These are phyloP conservation scores for Jamesozyma gamospora DNA, from an alignment of 805 yeast species.

Conservation along the genomic window DNA sequence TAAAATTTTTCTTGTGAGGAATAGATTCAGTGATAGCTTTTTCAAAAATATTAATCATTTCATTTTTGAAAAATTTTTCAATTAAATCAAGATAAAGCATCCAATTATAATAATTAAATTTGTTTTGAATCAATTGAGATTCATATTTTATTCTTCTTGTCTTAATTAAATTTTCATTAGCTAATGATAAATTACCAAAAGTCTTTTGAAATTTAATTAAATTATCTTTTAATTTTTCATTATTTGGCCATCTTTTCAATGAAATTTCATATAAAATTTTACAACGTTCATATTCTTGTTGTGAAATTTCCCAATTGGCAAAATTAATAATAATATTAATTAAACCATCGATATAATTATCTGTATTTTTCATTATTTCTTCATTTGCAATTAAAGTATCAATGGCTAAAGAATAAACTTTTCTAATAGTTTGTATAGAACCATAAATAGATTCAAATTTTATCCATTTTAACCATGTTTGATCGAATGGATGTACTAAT, in stretches of 20 bases:
- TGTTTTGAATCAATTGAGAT: conserved; percentile 34
- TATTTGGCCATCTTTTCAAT: conserved; percentile 35
- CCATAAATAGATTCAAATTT: conserved; percentile 54
- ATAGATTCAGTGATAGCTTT: conserved; percentile 13
- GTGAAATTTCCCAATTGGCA: conserved; percentile 62
- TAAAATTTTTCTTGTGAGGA: conserved; percentile 23
- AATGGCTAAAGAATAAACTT: conserved; percentile 56
- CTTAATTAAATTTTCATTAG: conserved; percentile 41
- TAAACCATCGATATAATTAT: conserved; percentile 30
- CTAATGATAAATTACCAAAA: conserved; percentile 45
- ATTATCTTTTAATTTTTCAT: conserved; percentile 31
- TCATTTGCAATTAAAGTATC: conserved; percentile 36
- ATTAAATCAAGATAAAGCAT: conserved; percentile 57
- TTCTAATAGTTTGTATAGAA: conserved; percentile 38
- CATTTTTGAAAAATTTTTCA: conserved; percentile 28
- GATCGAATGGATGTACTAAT: conserved; percentile 39
- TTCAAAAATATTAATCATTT: conserved; percentile 9
- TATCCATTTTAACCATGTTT: conserved; percentile 69
- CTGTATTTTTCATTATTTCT: conserved; percentile 9
- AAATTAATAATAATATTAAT: conserved; percentile 33
- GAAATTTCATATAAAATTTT: conserved; percentile 47
- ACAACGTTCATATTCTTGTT: conserved; percentile 53
- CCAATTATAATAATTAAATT: conserved; percentile 70
- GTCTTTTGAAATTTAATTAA: conserved; percentile 55
- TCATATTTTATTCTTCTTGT: conserved; percentile 53